Conservation (phyloP, 1,284 basidiomycete species). For the Pseudozyma hubeiensis region DNA sequence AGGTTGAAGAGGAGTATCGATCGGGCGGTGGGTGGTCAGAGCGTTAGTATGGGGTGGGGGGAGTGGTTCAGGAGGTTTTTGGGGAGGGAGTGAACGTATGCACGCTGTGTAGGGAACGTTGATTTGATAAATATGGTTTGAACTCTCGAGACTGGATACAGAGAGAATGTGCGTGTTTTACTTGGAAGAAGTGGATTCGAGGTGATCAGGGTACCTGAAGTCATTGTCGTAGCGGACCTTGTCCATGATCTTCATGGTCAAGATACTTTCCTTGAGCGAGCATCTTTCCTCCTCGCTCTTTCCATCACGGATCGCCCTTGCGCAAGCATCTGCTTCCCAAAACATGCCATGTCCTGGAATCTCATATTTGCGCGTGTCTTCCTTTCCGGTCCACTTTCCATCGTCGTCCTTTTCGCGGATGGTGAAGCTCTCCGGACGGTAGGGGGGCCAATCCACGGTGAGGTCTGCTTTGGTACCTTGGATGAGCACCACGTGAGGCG, state of each 20-base stretch:
- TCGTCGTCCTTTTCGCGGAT: constrained; percentile 52
- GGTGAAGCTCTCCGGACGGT: constrained; percentile 68
- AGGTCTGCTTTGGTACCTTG: constrained; percentile 70
- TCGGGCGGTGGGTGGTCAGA: constrained; percentile 48
- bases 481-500: constrained; percentile 30
- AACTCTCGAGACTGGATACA: no score
- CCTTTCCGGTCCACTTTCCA: constrained; percentile 27
- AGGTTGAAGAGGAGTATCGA: constrained; percentile 51
- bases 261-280: constrained; percentile 71
- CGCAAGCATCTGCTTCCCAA: constrained; percentile 80
- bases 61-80: constrained; percentile 59
- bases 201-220: constrained; percentile 38
- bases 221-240: constrained; percentile 29
- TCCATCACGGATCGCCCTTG: constrained; percentile 79
- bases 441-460: constrained; percentile 75
- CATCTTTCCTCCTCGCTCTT: constrained; percentile 80
- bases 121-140: no score
- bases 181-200: constrained; percentile 22
- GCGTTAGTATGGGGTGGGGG: constrained; percentile 19
- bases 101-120: no score
- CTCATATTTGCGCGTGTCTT: constrained; percentile 72
- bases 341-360: constrained; percentile 72
- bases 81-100: constrained; percentile 17
- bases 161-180: no score
- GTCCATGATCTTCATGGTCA: constrained; percentile 61